Evolutionary conservation across 1,284 basidiomycete genomes (phyloP), one percentile per base, ranked within the genome.

Genomic region (Cutaneotrichosporon daszewskae): DNA sequence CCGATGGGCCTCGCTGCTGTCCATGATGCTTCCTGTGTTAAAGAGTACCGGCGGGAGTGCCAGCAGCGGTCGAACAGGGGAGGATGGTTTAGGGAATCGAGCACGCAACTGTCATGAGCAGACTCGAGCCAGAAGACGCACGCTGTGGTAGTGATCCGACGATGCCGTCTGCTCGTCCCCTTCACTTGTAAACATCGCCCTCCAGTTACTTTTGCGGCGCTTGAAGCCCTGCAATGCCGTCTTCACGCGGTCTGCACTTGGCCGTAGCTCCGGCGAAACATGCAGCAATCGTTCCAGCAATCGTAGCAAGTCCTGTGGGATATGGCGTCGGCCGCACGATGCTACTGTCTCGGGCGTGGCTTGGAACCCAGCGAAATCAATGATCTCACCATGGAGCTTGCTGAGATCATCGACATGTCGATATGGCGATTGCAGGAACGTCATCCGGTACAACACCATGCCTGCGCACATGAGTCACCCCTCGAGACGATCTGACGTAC

Each of bases 361-460:
- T 52, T 79, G 81, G 71, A 89, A 89, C 77, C 90, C 90, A 19
- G 74, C 64, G 71, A 92, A 95, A 3, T 61, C 55, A 38, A 77
- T 52, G n/a, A 95, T 85, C 61, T 90, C 87, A 17, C 72, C 73
- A 54, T 87, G 82, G 24, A 96, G 71, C 29, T 66, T 75, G 17
- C 75, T 75, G 17, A 74, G 75, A 43, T 77, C 75, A 3, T 77
- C 72, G 0, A 84, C 81, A 53, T 84, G 79, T 17, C 74, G 75
- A 58, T 88, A 92, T 0, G 88, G 88, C 17, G 89, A 66, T 24
- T 78, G 77, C 69, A 96, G 88, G 71, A 94, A 96, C 1, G 94
- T 72, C 47, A 95, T 77, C 60, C 89, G 89, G 73, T 95, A 82
- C 11, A 96, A 75, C 32, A 96, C 84, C 84, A 96, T 89, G 16